A percentile compares a stretch with the other conserved stretches of the same genome.
phyloP scores from a whole-genome alignment of 225 moss, liverwort and hornwort species.

The Thuidium tamariscinum region DNA sequence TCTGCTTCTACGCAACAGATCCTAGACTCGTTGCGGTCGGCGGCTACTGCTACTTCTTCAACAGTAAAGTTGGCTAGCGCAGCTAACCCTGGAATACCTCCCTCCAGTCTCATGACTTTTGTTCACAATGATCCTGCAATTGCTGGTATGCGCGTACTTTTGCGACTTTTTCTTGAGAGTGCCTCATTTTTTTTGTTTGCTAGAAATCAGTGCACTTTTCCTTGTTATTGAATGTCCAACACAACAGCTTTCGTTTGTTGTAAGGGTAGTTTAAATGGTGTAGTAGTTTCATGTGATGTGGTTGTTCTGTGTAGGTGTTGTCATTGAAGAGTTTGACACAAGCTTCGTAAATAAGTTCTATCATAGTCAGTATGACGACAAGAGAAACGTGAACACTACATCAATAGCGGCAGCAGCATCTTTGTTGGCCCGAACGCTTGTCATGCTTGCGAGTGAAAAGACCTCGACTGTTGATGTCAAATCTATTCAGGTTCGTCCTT shows the following conservation, averaged over 20 bases:
- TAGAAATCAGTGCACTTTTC: neutral
- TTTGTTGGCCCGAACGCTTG: constrained; percentile 60
- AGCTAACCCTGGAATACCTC: constrained; percentile 84
- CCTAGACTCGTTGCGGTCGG: constrained; percentile 48
- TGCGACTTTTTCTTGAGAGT: neutral
- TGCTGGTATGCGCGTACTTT: constrained; percentile 14
- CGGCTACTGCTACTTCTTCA: constrained; percentile 43
- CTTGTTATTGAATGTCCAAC: neutral
- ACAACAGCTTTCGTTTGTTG: neutral
- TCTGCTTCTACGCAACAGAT: constrained; percentile 43
- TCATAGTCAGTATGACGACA: constrained; percentile 70
- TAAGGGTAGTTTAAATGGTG: neutral
- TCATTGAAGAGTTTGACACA: constrained; percentile 87
- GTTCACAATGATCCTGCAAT: constrained; percentile 44
- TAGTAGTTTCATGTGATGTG: neutral
- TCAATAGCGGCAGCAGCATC: constrained; percentile 54
- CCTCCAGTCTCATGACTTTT: constrained; percentile 88
- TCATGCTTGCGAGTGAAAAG: constrained; percentile 62
- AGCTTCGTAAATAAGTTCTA: constrained; percentile 54
- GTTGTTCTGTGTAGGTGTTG: constrained; percentile 47
- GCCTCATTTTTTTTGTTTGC: neutral
- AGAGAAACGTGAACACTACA: constrained; percentile 49
- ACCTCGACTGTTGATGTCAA: constrained; percentile 26
- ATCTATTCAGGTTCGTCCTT: constrained; percentile 40
- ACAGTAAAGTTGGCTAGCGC: constrained; percentile 51